phyloP scores from a whole-genome alignment of 2,329 filamentous ascomycete species.

The Arachnomyces sp. region DNA sequence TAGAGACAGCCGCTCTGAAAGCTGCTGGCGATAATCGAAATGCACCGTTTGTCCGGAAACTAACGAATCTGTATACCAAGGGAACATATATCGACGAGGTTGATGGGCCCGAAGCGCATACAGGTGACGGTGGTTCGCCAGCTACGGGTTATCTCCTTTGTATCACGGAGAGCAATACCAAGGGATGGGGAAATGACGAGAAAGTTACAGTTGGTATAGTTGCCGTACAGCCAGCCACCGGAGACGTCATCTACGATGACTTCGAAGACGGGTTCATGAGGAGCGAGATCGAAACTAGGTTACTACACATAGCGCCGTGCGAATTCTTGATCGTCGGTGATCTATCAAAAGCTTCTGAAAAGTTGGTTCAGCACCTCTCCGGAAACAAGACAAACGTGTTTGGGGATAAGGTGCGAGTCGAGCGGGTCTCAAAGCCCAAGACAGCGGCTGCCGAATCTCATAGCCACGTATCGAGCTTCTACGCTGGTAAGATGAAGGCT shows the following conservation, averaged over 20 bases:
- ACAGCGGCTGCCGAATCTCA: constrained; percentile 77
- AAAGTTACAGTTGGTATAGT: constrained; percentile 86
- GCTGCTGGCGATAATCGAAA: constrained; percentile 92
- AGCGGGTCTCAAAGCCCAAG: constrained; percentile 65
- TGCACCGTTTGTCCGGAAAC: constrained; percentile 79
- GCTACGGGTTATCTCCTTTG: constrained; percentile 84
- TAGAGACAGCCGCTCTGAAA: constrained; percentile 92
- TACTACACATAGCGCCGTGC: constrained; percentile 90
- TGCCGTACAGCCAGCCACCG: constrained; percentile 89
- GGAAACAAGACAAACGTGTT: constrained; percentile 87
- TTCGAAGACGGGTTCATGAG: constrained; percentile 98
- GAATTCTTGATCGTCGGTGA: constrained; percentile 91
- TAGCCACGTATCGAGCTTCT: constrained; percentile 86
- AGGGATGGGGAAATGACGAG: constrained; percentile 77
- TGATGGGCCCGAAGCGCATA: constrained; percentile 59
- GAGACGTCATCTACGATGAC: constrained; percentile 89
- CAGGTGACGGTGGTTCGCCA: constrained; percentile 47
- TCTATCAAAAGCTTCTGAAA: constrained; percentile 82
- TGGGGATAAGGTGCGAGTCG: constrained; percentile 79
- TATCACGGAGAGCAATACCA: constrained; percentile 75
- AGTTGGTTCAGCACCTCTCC: constrained; percentile 81
- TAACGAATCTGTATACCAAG: constrained; percentile 96
- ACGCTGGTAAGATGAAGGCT: constrained; percentile 72
- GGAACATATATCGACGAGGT: constrained; percentile 94
- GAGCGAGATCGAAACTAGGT: constrained; percentile 87